Base-by-base conservation (phyloP, 345 rosid species). In the Raphanus sativus region DNA sequence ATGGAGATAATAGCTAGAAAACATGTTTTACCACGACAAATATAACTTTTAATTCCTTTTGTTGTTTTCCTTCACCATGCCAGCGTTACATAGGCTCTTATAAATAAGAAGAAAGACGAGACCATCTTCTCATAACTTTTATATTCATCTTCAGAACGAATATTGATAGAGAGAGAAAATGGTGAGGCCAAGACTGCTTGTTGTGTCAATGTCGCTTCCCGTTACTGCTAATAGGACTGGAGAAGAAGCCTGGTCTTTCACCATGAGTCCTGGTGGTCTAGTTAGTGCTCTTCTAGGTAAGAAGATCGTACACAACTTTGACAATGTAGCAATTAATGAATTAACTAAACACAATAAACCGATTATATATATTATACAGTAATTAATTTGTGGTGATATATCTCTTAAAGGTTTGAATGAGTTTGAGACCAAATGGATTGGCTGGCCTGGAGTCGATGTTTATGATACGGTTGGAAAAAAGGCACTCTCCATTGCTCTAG, bases 401-500 rank as follows among this genome's bases (percentile, higher is more conserved):
- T 77, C 10, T 28, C 30, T 82, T 81, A 65, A 81, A 93, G 99
- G 99, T 68, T 91, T 95, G 70, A 95, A 95, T 83, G 96, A 87
- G 66, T 89, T 92, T 67, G 99, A 95, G 84, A 96, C 97, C 29
- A 95, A 90, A 84, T 95, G 99, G 99, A 95, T 95, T 66, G 99
- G 99, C 42, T 95, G 98, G 99, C 98, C 99, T 45, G 98, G 97
- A 26, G 98, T 95, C 8, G 91, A 95, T 85, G 97, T 95, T 77
- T 91, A 96, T 4, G 99, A 95, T 81, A 92, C 80, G 66, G 78
- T 82, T 60, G 99, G 99, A 13, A 97, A 92, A 85, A 82, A 81
- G 60, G 89, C 99, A 60, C 92, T 95, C 32, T 89, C 98, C 25
- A 85, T 85, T 79, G 93, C 97, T 65, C 82, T 95, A 80, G 98